Percentiles rank a stretch among this genome's conserved stretches.
Evolutionary conservation across 2,329 filamentous ascomycete species (phyloP).

Genomic region (Arthroderma uncinatum): DNA sequence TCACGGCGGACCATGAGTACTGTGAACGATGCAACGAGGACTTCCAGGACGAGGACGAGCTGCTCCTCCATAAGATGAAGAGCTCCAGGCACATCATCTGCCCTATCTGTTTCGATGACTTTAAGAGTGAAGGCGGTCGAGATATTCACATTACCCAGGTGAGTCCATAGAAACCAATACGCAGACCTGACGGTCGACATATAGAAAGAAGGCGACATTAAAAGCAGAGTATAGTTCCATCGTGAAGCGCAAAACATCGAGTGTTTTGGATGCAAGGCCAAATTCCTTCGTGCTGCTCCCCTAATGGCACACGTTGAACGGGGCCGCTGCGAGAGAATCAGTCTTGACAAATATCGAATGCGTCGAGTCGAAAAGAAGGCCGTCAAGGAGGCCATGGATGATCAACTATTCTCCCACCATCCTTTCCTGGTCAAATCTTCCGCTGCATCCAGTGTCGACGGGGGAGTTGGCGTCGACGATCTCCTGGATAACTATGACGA

Average conservation of each 20-base stretch:
- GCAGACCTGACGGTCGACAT: not conserved
- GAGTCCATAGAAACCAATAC: too few species aligned
- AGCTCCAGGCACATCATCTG: constrained; percentile 42
- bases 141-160: constrained; percentile 44
- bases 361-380: constrained; percentile 43
- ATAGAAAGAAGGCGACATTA: not conserved
- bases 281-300: constrained; percentile 39
- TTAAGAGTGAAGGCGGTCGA: constrained; percentile 42
- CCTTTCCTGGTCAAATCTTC: constrained; percentile 6
- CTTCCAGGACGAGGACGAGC: constrained; percentile 35
- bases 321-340: constrained; percentile 39
- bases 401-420: not conserved
- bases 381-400: constrained; percentile 27
- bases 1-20: constrained; percentile 31
- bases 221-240: constrained; percentile 32
- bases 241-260: constrained; percentile 39
- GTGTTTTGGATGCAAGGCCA: constrained; percentile 38
- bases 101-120: constrained; percentile 46
- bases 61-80: constrained; percentile 40
- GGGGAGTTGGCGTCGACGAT: constrained; percentile 18
- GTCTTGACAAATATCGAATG: constrained; percentile 34
- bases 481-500: constrained; percentile 12
- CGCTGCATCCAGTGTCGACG: constrained; percentile 16
- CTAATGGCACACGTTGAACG: constrained; percentile 47
- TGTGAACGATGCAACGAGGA: constrained; percentile 36